Evolutionary conservation across 2,329 filamentous ascomycete species (phyloP).

Genomic region (Verticillium longisporum): DNA sequence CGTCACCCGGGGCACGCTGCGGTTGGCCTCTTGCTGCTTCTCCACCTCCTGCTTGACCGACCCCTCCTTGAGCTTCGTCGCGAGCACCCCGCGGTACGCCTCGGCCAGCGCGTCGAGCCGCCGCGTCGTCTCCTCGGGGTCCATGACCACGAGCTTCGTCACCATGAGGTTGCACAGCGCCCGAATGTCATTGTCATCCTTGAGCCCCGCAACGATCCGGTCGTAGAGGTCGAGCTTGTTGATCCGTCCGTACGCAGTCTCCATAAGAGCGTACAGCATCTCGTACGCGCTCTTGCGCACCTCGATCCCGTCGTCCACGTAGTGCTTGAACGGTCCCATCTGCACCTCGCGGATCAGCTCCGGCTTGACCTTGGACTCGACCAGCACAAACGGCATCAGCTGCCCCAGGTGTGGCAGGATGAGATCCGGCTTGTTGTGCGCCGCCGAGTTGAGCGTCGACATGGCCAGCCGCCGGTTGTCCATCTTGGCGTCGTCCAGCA

Average conservation of each 20-base stretch:
- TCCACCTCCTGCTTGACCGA: constrained; percentile 97
- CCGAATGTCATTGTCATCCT: constrained; percentile 92
- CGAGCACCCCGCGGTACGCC: constrained; percentile 72
- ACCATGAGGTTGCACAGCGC: constrained; percentile 94
- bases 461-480: constrained; percentile 89
- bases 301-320: constrained; percentile 91
- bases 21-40: constrained; percentile 84
- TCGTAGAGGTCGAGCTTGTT: constrained; percentile 80
- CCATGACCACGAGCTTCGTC: constrained; percentile 76
- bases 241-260: constrained; percentile 77
- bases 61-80: constrained; percentile 86
- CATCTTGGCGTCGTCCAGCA: constrained; percentile 77
- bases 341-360: constrained; percentile 88
- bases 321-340: constrained; percentile 97
- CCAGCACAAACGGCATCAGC: constrained; percentile 77
- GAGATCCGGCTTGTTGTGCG: constrained; percentile 89
- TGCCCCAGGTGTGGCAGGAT: constrained; percentile 75
- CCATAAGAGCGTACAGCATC: constrained; percentile 88
- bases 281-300: constrained; percentile 97
- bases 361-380: constrained; percentile 79
- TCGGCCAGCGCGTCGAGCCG: constrained; percentile 76
- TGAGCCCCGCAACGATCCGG: constrained; percentile 79
- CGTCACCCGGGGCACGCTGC: constrained; percentile 72
- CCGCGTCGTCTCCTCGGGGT: constrained; percentile 76
- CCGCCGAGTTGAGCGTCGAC: constrained; percentile 87